Percentiles rank a stretch among this genome's conserved stretches.
These are phyloP conservation scores for Calonectria multiphialidica DNA, from an alignment of 2,329 filamentous ascomycete genomes.

Conservation along the genomic window DNA sequence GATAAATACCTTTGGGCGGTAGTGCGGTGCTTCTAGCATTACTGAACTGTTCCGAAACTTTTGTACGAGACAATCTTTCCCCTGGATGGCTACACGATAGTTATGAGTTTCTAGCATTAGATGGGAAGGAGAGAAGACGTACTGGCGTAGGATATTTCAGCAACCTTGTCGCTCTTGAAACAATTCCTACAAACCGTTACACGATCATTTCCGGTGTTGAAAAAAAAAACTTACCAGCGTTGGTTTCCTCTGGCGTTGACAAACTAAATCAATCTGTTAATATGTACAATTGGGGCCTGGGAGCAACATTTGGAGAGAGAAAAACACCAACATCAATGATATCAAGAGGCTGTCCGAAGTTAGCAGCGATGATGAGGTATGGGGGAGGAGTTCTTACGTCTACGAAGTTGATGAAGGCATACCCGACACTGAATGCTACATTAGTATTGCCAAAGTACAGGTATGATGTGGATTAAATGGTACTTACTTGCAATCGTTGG, in stretches of 20 bases:
- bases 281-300: neutral
- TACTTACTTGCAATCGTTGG: conserved; percentile 84
- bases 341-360: conserved; percentile 71
- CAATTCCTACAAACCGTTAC: conserved; percentile 70
- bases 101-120: conserved; percentile 39
- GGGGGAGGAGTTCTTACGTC: conserved; percentile 66
- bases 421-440: conserved; percentile 78
- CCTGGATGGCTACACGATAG: conserved; percentile 79
- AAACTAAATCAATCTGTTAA: conserved; percentile 67
- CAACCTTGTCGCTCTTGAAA: conserved; percentile 86
- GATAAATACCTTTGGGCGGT: conserved; percentile 80
- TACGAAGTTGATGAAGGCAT: conserved; percentile 96
- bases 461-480: too few species aligned
- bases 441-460: conserved; percentile 38
- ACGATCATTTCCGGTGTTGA: neutral
- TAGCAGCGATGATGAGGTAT: conserved; percentile 43
- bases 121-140: conserved; percentile 49
- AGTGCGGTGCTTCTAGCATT: conserved; percentile 86
- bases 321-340: conserved; percentile 73
- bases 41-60: conserved; percentile 98
- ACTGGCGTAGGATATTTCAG: conserved; percentile 97
- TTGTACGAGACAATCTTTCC: conserved; percentile 88
- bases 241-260: conserved; percentile 77
- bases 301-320: too few species aligned
- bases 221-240: conserved; percentile 66